These are phyloP conservation scores for Blastomyces gilchristii DNA, from an alignment of 2,329 filamentous ascomycete genomes.

Conservation along the genomic window DNA sequence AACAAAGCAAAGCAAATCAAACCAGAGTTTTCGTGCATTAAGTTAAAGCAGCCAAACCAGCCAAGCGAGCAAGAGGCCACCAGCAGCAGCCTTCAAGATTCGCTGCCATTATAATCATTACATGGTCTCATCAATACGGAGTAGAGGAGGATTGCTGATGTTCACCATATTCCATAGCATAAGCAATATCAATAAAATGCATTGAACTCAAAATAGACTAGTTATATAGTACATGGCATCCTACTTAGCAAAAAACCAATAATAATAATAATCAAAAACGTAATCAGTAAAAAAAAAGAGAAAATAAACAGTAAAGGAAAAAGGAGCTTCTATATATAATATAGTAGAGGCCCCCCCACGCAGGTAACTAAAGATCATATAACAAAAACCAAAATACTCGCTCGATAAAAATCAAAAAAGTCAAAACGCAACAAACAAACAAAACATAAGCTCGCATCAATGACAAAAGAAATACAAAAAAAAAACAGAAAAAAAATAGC, in stretches of 20 bases:
- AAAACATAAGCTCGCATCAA: slow-evolving; percentile 10
- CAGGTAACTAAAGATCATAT: neutral
- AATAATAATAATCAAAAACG: too few relatives aligned
- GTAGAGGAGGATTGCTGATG: too few relatives aligned
- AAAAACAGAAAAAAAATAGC: neutral
- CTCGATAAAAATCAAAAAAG: neutral
- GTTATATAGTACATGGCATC: slow-evolving; percentile 7
- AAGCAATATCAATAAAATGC: neutral
- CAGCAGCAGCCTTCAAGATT: too few relatives aligned
- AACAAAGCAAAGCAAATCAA: too few relatives aligned
- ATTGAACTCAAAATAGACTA: neutral
- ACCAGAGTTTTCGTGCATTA: too few relatives aligned
- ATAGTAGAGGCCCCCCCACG: neutral
- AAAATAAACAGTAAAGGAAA: neutral
- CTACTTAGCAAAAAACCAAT: neutral
- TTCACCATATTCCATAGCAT: too few relatives aligned
- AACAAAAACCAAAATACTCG: neutral
- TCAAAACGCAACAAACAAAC: slow-evolving; percentile 1
- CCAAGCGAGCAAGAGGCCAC: too few relatives aligned
- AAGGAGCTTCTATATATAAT: neutral
- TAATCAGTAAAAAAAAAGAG: neutral
- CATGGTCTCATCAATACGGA: too few relatives aligned
- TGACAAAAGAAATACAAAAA: neutral
- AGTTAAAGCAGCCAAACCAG: too few relatives aligned
- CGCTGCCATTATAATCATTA: too few relatives aligned